Evolutionary conservation across 495 filamentous ascomycete species (phyloP).

Genomic region (Poronia punctata): DNA sequence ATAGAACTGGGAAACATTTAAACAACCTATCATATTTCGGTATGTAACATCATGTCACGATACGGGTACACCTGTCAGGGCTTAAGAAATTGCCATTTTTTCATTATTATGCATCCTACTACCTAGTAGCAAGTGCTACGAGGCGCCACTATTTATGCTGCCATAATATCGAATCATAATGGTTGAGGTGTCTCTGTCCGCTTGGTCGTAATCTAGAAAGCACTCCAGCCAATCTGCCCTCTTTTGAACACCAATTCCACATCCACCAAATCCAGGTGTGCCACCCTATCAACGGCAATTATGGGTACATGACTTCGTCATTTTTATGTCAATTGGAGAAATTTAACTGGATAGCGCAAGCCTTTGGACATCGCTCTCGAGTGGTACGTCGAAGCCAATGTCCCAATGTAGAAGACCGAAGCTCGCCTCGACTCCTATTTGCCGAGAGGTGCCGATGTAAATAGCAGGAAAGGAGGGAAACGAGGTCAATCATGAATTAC

Average conservation of each 20-base stretch:
- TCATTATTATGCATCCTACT: conserved; percentile 8
- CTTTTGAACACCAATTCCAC: neutral
- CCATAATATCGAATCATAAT: conserved; percentile 5
- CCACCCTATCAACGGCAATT: neutral
- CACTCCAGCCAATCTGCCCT: conserved; percentile 3
- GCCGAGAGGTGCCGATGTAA: conserved; percentile 9
- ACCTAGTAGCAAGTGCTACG: conserved; percentile 1
- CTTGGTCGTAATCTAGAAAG: conserved; percentile 5
- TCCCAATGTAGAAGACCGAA: too few species aligned
- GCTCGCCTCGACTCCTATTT: neutral
- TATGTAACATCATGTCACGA: too few species aligned
- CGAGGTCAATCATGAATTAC: conserved; percentile 10
- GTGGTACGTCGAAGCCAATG: too few species aligned
- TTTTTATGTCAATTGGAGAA: too few species aligned
- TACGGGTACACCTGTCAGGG: too few species aligned
- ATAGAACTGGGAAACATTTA: too few species aligned
- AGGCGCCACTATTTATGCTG: conserved; percentile 1
- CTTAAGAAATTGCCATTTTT: too few species aligned
- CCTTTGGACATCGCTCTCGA: too few species aligned
- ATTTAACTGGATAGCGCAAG: too few species aligned
- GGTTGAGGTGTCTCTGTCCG: neutral
- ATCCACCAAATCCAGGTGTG: neutral
- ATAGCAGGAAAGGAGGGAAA: conserved; percentile 9
- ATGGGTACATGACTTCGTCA: too few species aligned
- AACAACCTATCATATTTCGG: too few species aligned